A percentile compares a stretch with the other conserved stretches of the same genome.
phyloP scores from a whole-genome alignment of 192 early-diverging fungal species.

The Rhizophagus clarus region DNA sequence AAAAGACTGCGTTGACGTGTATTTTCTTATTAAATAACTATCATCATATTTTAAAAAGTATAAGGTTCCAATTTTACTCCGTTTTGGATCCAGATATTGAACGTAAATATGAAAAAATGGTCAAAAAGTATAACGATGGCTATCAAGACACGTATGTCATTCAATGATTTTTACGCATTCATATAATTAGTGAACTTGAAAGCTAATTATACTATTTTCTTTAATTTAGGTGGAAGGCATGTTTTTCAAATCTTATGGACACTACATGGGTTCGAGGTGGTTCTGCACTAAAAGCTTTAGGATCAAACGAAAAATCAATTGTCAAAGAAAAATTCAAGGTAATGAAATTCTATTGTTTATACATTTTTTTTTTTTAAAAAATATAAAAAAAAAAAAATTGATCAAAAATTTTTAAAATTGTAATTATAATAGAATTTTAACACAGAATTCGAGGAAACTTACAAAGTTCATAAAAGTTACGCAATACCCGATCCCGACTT shows the following conservation, averaged over 20 bases:
- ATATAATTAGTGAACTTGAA: not conserved
- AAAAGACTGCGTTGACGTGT: constrained; percentile 61
- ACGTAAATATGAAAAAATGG: constrained; percentile 54
- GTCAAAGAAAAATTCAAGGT: constrained; percentile 89
- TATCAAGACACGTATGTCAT: constrained; percentile 49
- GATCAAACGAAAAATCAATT: constrained; percentile 66
- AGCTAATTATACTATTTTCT: not conserved
- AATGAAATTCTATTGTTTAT: constrained; percentile 11
- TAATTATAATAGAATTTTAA: constrained; percentile 71
- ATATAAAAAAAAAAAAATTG: not conserved
- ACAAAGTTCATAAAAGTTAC: constrained; percentile 68
- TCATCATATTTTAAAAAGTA: constrained; percentile 69
- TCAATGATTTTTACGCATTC: not conserved
- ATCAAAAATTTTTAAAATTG: not conserved
- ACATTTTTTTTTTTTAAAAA: not conserved
- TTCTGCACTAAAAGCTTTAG: constrained; percentile 58
- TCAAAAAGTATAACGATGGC: constrained; percentile 50
- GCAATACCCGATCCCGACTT: constrained; percentile 81
- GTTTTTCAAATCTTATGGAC: constrained; percentile 74
- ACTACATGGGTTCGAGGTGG: constrained; percentile 67
- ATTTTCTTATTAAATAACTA: constrained; percentile 87
- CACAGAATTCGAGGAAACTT: constrained; percentile 76
- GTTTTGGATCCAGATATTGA: constrained; percentile 54
- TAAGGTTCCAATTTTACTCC: constrained; percentile 55
- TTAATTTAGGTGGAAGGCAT: constrained; percentile 64